A percentile compares a stretch with the other conserved stretches of the same genome.
phyloP scores from a whole-genome alignment of 805 yeast species.

The Cyberlindnera galapagoensis region DNA sequence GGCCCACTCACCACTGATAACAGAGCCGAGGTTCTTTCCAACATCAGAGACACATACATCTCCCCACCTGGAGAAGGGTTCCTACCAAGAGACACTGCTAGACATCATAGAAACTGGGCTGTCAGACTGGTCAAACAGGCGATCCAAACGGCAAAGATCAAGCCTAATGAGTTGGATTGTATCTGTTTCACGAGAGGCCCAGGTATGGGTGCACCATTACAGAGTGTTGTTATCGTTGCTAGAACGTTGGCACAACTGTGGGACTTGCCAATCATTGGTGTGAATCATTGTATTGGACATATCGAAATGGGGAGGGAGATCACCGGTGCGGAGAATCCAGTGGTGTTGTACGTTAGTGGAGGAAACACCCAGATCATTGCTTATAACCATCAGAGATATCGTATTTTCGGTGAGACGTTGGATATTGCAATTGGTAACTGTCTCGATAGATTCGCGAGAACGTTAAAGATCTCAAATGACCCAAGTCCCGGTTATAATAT shows the following conservation, averaged over 20 bases:
- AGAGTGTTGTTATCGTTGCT: slow-evolving; percentile 89
- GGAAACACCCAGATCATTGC: slow-evolving; percentile 99
- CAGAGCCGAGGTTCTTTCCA: slow-evolving; percentile 73
- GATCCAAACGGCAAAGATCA: slow-evolving; percentile 50
- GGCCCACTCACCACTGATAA: slow-evolving; percentile 53
- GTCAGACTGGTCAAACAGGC: slow-evolving; percentile 69
- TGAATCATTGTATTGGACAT: slow-evolving; percentile 96
- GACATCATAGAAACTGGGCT: slow-evolving; percentile 95
- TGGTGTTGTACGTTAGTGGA: slow-evolving; percentile 93
- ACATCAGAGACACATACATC: slow-evolving; percentile 88
- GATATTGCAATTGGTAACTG: slow-evolving; percentile 98
- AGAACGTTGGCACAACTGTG: slow-evolving; percentile 76
- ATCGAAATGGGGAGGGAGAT: slow-evolving; percentile 99
- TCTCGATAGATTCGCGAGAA: slow-evolving; percentile 91
- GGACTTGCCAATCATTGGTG: slow-evolving; percentile 85
- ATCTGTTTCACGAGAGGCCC: slow-evolving; percentile 98
- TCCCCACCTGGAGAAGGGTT: slow-evolving; percentile 99
- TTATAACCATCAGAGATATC: slow-evolving; percentile 84
- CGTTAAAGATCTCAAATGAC: slow-evolving; percentile 78
- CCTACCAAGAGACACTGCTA: slow-evolving; percentile 91
- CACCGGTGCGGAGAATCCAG: slow-evolving; percentile 97
- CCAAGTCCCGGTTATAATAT: slow-evolving; percentile 98
- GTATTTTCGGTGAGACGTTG: slow-evolving; percentile 98
- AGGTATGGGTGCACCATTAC: slow-evolving; percentile 99
- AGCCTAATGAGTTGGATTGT: slow-evolving; percentile 52